Base-by-base conservation (phyloP, 1,284 basidiomycete genomes). In the Anthracocystis walkeri region DNA sequence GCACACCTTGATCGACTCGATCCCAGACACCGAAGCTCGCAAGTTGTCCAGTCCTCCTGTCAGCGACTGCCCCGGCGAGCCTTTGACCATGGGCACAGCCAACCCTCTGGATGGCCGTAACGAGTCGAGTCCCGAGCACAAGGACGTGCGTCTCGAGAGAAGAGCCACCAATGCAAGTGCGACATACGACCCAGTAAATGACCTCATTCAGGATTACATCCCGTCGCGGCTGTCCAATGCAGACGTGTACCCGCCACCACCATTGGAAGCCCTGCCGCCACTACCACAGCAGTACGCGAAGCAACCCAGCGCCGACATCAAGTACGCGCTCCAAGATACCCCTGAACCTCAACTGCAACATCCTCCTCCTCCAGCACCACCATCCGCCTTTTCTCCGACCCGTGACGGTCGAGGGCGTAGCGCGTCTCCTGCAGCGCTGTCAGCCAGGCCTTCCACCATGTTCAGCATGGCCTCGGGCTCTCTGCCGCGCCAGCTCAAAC, bases 151-250 rank as follows among this genome's bases (percentile, higher is more conserved):
- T 6, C 35, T 71, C 8, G 59, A 75, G 14, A 56, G 73, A 21
- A 63, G 74, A 31, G 65, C 58, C 5, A 76, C 74, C 4, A 60
- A 65, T 3, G 29, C 29, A 40, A 80, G 73, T 54, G 67, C 69
- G 23, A 66, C 67, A 7, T 80, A 78, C 53, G 76, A 76, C 18
- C 74, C 77, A 16, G 74, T 78, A 52, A 67, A 66, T 46, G 78
- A 80, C 29, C 38, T 80, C n/a, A 64, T 80, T 27, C 55, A 73
- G 21, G 75, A 75, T 49, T 80, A 80, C 62, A 62, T 74, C 16
- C 62, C 70, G 2, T 58, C 65, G 10, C 49, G 56, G 18, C 48
- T 38, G 1, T 59, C 66, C 41, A 61, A 64, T 7, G 65, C 55
- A 14, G 72, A 75, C 40, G 31, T 69, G 7, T 69, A 75, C 29